Conservation (phyloP, 2,329 filamentous ascomycete genomes). For the Aspergillus spinulosporus region DNA sequence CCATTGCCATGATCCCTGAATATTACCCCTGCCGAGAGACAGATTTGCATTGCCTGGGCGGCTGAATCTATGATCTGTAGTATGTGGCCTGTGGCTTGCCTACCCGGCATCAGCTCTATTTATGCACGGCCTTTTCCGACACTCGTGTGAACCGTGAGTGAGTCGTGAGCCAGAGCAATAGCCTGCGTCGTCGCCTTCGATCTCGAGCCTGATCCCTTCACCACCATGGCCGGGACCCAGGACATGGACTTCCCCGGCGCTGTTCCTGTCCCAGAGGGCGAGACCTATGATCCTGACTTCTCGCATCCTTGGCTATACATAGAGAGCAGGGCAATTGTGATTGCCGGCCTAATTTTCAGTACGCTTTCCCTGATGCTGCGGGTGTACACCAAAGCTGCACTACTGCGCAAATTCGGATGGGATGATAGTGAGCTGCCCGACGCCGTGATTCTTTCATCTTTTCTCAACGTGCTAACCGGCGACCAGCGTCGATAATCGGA, state of each 20-base stretch:
- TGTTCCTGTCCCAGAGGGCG: conserved; percentile 9
- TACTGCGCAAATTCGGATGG: conserved; percentile 17
- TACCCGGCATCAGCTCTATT: neutral
- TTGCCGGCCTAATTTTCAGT: conserved; percentile 8
- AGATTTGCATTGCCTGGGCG: neutral
- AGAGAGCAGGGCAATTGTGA: conserved; percentile 7
- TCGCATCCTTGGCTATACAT: conserved; percentile 12
- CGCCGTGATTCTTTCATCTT: neutral
- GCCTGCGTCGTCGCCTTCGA: neutral
- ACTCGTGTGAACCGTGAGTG: too few species aligned
- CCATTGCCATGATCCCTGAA: neutral
- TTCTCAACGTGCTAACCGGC: neutral
- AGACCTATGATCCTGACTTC: conserved; percentile 17
- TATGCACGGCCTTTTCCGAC: conserved; percentile 1
- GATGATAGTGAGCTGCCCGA: conserved; percentile 23
- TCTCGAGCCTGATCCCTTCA: neutral
- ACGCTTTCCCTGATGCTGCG: conserved; percentile 10
- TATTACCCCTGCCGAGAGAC: neutral
- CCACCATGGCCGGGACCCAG: neutral
- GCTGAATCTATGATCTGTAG: too few species aligned
- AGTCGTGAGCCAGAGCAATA: too few species aligned
- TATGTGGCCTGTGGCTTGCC: too few species aligned
- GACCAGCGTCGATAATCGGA: conserved; percentile 23
- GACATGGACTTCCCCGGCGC: neutral
- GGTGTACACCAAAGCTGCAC: conserved; percentile 13